These are phyloP conservation scores for Cladochytrium tenue DNA, from an alignment of 371 early-diverging fungal genomes.

Conservation along the genomic window DNA sequence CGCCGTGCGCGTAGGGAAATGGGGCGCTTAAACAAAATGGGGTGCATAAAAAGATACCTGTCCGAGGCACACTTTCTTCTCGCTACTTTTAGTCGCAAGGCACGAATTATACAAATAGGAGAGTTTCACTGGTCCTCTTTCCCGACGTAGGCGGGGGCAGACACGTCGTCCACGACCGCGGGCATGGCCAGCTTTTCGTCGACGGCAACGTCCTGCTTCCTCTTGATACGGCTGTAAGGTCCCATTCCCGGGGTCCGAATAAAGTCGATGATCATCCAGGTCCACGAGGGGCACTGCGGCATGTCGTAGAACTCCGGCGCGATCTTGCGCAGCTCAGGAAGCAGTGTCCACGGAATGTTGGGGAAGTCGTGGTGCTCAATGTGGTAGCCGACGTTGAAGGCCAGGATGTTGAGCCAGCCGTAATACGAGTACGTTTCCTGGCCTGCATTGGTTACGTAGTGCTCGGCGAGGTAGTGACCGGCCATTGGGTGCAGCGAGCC, in stretches of 20 bases:
- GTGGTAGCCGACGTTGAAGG: conserved; percentile 72
- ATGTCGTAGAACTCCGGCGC: conserved; percentile 93
- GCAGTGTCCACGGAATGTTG: conserved; percentile 85
- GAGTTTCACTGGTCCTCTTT: conserved; percentile 1
- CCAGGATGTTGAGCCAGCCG: conserved; percentile 75
- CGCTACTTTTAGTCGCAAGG: too few relatives aligned
- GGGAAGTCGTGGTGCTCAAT: conserved; percentile 96
- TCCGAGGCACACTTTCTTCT: too few relatives aligned
- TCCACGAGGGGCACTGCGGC: conserved; percentile 87
- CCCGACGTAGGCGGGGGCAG: background rate
- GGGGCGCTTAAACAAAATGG: too few relatives aligned
- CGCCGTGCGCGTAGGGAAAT: too few relatives aligned
- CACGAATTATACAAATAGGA: too few relatives aligned
- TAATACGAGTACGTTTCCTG: conserved; percentile 98
- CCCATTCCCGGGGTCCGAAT: conserved; percentile 21
- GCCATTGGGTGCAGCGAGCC: conserved; percentile 93
- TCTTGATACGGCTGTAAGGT: conserved; percentile 27
- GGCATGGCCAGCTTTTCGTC: conserved; percentile 10
- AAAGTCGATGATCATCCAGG: conserved; percentile 22
- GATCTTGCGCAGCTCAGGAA: conserved; percentile 76
- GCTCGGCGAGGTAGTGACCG: conserved; percentile 97
- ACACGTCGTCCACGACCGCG: background rate
- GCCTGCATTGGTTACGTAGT: conserved; percentile 92
- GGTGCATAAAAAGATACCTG: too few relatives aligned
- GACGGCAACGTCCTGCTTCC: conserved; percentile 11